A percentile compares a stretch with the other conserved stretches of the same genome.
Evolutionary conservation across 495 filamentous ascomycete species (phyloP).

Genomic region (Aspergillus carlsbadensis): DNA sequence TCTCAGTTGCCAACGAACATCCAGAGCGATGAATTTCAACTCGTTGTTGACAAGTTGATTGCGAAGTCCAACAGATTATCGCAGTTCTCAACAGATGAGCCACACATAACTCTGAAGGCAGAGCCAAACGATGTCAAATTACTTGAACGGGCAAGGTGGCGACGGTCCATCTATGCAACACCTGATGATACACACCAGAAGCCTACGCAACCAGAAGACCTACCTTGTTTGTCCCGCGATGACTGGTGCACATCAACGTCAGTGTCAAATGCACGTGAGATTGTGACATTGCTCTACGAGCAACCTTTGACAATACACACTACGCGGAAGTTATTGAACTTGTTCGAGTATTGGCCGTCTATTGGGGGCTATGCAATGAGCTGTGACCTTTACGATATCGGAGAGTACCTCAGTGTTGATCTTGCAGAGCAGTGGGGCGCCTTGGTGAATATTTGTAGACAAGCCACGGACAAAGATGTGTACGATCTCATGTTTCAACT

Average conservation of each 20-base stretch:
- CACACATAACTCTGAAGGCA: not conserved
- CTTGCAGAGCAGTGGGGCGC: slow-evolving; percentile 43
- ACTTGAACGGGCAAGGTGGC: slow-evolving; percentile 31
- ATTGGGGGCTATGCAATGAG: slow-evolving; percentile 38
- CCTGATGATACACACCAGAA: slow-evolving; percentile 2
- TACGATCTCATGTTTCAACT: slow-evolving; percentile 45
- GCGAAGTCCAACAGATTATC: slow-evolving; percentile 34
- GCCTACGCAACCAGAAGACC: not conserved
- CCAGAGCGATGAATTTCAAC: slow-evolving; percentile 52
- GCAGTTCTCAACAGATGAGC: slow-evolving; percentile 22
- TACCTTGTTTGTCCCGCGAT: slow-evolving; percentile 16
- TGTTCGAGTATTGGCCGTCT: slow-evolving; percentile 32
- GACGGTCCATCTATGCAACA: slow-evolving; percentile 41
- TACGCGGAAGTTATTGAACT: slow-evolving; percentile 23
- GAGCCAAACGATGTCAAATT: slow-evolving; percentile 22
- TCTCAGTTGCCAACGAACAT: slow-evolving; percentile 41
- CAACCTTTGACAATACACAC: slow-evolving; percentile 25
- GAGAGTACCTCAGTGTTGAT: slow-evolving; percentile 31
- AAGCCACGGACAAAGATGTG: slow-evolving; percentile 15
- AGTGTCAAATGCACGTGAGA: slow-evolving; percentile 26
- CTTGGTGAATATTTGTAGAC: slow-evolving; percentile 32
- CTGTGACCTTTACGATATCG: slow-evolving; percentile 30
- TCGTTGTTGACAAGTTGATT: slow-evolving; percentile 41
- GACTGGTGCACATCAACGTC: not conserved
- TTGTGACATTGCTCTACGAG: slow-evolving; percentile 24